phyloP scores from a whole-genome alignment of 1,284 basidiomycete species.

The Ceratobasidium sp. region DNA sequence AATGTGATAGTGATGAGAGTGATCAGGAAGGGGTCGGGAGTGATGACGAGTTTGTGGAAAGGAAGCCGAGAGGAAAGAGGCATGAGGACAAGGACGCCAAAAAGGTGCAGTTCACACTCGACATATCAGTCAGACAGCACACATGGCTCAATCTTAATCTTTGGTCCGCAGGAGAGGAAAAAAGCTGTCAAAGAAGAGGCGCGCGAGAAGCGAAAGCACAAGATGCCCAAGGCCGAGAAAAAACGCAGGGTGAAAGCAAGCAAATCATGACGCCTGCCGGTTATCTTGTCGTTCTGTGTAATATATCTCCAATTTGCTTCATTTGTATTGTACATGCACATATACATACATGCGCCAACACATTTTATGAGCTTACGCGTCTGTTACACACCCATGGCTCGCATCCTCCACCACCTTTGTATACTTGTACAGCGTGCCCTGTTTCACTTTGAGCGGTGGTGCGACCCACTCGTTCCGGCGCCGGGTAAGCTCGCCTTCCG shows the following conservation, averaged over 20 bases:
- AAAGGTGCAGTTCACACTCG: conserved; percentile 69
- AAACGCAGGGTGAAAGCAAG: conserved; percentile 80
- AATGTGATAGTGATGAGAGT: conserved; percentile 57
- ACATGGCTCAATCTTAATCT: background rate
- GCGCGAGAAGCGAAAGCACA: conserved; percentile 88
- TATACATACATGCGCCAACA: conserved; percentile 25
- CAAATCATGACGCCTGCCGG: conserved; percentile 17
- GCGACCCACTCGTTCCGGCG: conserved; percentile 80
- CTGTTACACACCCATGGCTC: conserved; percentile 89
- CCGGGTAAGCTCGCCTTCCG: conserved; percentile 76
- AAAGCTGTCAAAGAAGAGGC: conserved; percentile 88
- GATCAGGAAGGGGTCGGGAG: conserved; percentile 53
- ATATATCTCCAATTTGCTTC: conserved; percentile 26
- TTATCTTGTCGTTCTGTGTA: background rate
- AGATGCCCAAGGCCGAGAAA: conserved; percentile 96
- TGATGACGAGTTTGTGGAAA: conserved; percentile 62
- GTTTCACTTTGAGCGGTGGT: conserved; percentile 85
- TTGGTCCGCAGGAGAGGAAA: conserved; percentile 80
- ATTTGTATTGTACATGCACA: conserved; percentile 27
- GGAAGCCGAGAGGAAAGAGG: conserved; percentile 82
- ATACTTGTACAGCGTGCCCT: conserved; percentile 92
- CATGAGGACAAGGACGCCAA: conserved; percentile 94
- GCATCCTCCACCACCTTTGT: conserved; percentile 88
- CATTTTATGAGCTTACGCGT: conserved; percentile 63
- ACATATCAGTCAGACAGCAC: conserved; percentile 22